Base-by-base conservation (phyloP, 2,329 filamentous ascomycete species). In the Plenodomus lindquistii region DNA sequence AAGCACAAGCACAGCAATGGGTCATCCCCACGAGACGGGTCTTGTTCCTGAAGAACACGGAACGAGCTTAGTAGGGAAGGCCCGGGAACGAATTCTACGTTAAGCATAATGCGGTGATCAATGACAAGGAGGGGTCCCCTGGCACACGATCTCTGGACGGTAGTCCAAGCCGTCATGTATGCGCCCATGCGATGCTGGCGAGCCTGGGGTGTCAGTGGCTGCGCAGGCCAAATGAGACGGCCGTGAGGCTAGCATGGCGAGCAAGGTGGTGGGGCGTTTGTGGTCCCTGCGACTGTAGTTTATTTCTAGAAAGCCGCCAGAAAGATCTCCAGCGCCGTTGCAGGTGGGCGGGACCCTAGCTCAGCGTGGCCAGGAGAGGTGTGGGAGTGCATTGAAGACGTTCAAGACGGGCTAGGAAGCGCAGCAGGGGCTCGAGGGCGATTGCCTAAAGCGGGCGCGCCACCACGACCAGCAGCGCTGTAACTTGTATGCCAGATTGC, bases 91-190 rank as follows among this genome's bases (percentile, higher is more conserved):
- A 59, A 70, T 71, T 73, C 70, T 70, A 70, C 63, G 70, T 72
- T 68, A 70, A 72, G 71, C 71, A 74, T 72, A 71, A 74, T 75
- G 72, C 71, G 65, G 71, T 75, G 72, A 71, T 73, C 70, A 71
- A 65, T 69, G 64, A 65, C 70, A 65, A 59, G 71, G 66, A 66
- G 61, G 55, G 62, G 63, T 44, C 43, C 57, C 68, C 69, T 59
- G 67, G 67, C 65, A 64, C 63, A 59, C 63, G 71, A 73, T 72
- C 65, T 70, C 59, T n/a, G n/a, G 65, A 63, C 59, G 62, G 68
- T 56, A 60, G 62, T 64, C 59, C 61, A 64, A 57, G 62, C 65
- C 63, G 67, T 66, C n/a, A n/a, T n/a, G n/a, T n/a, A 65, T 70
- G 54, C 65, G 55, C 62, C 46, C 58, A 56, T 60, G 61, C 62